A percentile compares a stretch with the other conserved stretches of the same genome.
phyloP scores from a whole-genome alignment of 2,329 filamentous ascomycete genomes.

The Polychaeton citri region DNA sequence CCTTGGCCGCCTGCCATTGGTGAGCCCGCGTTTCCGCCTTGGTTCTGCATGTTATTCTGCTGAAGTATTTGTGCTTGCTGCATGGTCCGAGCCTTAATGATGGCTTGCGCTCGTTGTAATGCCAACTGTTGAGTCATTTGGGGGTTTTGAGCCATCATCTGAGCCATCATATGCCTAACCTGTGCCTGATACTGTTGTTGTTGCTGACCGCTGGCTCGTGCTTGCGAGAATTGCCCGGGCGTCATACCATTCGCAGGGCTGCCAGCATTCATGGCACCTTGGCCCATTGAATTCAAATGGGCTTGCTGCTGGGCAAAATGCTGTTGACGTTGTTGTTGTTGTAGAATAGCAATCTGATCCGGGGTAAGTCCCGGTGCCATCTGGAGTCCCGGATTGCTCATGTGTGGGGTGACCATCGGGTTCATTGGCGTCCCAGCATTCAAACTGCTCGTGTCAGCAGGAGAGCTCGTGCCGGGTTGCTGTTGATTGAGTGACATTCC shows the following conservation, averaged over 20 bases:
- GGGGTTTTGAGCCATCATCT: constrained; percentile 5
- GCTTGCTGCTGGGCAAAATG: neutral
- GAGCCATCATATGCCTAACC: constrained; percentile 4
- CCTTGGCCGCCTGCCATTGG: neutral
- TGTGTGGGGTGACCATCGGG: constrained; percentile 14
- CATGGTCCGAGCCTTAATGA: neutral
- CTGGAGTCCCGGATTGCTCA: constrained; percentile 12
- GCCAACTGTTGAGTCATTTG: constrained; percentile 12
- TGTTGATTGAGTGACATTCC: constrained; percentile 23
- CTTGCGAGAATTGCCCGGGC: neutral
- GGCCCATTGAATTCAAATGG: constrained; percentile 1
- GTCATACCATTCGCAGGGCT: neutral
- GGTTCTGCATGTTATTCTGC: constrained; percentile 2
- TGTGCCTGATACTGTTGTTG: constrained; percentile 3
- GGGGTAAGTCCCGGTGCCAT: constrained; percentile 9
- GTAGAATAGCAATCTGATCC: constrained; percentile 20
- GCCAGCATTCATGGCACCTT: neutral
- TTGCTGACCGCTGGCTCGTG: neutral
- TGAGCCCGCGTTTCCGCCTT: neutral
- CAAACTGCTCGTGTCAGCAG: constrained; percentile 5
- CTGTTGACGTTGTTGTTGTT: constrained; percentile 7
- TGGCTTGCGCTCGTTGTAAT: constrained; percentile 14
- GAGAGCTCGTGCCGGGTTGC: constrained; percentile 16
- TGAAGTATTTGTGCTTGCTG: constrained; percentile 1
- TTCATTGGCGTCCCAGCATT: constrained; percentile 13